A percentile compares a stretch with the other conserved stretches of the same genome.
phyloP scores from a whole-genome alignment of 192 early-diverging fungal genomes.

The Geranomyces variabilis region DNA sequence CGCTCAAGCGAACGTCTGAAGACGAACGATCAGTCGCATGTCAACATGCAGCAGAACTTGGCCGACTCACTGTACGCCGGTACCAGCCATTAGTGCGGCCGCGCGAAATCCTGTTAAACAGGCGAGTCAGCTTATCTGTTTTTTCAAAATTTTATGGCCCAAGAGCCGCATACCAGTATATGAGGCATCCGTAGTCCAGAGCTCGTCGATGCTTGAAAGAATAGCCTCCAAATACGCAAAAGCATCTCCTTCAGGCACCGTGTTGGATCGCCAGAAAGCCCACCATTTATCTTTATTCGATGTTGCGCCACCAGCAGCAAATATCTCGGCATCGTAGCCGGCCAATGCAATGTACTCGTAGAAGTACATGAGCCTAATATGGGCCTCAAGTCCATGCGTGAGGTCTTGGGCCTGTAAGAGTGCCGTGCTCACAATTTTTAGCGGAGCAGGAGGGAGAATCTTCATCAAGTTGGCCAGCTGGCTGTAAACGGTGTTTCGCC shows the following conservation, averaged over 20 bases:
- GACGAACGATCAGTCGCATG: neutral
- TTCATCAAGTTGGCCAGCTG: slow-evolving; percentile 8
- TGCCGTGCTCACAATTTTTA: neutral
- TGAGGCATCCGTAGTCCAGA: neutral
- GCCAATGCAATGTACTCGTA: slow-evolving; percentile 12
- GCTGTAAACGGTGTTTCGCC: neutral
- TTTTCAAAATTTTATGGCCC: neutral
- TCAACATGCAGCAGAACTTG: neutral
- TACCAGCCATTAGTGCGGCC: neutral
- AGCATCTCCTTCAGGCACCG: neutral
- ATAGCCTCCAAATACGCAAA: neutral
- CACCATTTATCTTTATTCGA: neutral
- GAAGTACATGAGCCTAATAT: neutral
- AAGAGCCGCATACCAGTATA: neutral
- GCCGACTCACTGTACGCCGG: neutral
- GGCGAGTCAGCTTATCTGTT: too few relatives aligned
- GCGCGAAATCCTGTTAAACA: neutral
- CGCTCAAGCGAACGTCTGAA: neutral
- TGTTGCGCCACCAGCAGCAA: neutral
- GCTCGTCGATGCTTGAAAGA: neutral
- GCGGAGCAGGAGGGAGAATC: slow-evolving; percentile 2
- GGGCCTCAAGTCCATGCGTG: neutral
- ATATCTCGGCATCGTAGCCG: neutral
- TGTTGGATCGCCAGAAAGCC: neutral
- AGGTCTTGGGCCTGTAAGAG: neutral